These are phyloP conservation scores for Colletotrichum truncatum DNA, from an alignment of 2,329 filamentous ascomycete species.

Conservation along the genomic window DNA sequence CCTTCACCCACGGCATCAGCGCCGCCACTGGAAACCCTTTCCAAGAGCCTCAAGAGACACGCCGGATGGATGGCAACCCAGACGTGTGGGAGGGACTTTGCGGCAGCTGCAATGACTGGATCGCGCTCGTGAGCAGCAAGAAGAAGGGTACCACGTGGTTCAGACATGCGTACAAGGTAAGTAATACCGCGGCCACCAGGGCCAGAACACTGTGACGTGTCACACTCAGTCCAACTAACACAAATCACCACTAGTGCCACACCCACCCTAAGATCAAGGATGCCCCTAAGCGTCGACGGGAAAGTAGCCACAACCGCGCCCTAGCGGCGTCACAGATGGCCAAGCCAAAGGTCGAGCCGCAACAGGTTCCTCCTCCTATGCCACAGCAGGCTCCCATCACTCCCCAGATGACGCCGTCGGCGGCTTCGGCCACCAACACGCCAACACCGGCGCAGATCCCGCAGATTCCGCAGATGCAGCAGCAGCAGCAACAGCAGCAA, in stretches of 20 bases:
- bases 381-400: constrained; percentile 43
- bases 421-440: constrained; percentile 46
- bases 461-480: constrained; percentile 34
- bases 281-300: constrained; percentile 72
- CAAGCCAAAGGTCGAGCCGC: constrained; percentile 58
- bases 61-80: constrained; percentile 81
- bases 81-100: constrained; percentile 86
- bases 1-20: constrained; percentile 87
- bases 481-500: constrained; percentile 39
- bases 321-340: constrained; percentile 52
- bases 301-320: constrained; percentile 62
- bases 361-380: constrained; percentile 37
- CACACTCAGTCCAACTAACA: constrained; percentile 33
- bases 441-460: constrained; percentile 47
- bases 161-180: constrained; percentile 86
- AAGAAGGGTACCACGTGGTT: constrained; percentile 96
- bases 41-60: constrained; percentile 78
- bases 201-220: neutral
- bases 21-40: constrained; percentile 83
- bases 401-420: constrained; percentile 53
- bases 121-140: constrained; percentile 83
- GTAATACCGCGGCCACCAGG: constrained; percentile 34
- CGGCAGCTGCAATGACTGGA: constrained; percentile 82
- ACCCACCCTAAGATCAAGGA: constrained; percentile 78
- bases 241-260: constrained; percentile 68